Conservation (phyloP, 2,329 filamentous ascomycete species). For the Aspergillus vadensis region DNA sequence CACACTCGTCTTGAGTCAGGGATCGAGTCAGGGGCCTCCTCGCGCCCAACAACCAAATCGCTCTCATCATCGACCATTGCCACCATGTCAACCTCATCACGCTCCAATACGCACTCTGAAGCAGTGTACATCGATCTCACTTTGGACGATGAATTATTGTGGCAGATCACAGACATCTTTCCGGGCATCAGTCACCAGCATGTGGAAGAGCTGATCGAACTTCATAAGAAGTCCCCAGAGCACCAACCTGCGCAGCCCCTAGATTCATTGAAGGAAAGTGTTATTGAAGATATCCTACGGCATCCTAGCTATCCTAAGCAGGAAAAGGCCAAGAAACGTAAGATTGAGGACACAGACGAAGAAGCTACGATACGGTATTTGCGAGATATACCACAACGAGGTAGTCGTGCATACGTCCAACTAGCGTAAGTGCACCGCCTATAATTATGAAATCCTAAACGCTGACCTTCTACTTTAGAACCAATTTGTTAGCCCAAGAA, state of each 20-base stretch:
- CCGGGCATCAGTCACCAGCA: constrained; percentile 51
- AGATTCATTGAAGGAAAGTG: constrained; percentile 25
- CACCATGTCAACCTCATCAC: not conserved
- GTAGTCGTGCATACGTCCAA: constrained; percentile 23
- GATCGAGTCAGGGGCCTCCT: too few species aligned
- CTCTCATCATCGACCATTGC: too few species aligned
- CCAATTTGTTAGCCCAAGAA: constrained; percentile 21
- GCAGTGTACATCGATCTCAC: not conserved
- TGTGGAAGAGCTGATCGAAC: constrained; percentile 41
- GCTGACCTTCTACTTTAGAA: constrained; percentile 4
- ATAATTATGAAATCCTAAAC: not conserved
- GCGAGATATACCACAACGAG: constrained; percentile 24
- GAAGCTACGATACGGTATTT: constrained; percentile 31
- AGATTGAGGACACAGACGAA: constrained; percentile 36
- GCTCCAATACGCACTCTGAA: not conserved
- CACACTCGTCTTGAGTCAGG: too few species aligned
- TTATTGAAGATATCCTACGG: constrained; percentile 48
- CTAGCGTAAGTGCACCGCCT: constrained; percentile 24
- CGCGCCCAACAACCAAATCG: too few species aligned
- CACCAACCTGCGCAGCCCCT: not conserved
- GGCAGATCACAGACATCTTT: constrained; percentile 47
- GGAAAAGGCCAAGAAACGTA: constrained; percentile 39
- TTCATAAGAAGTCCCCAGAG: constrained; percentile 9
- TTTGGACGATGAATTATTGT: constrained; percentile 27
- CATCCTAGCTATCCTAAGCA: constrained; percentile 47